These are phyloP conservation scores for Kalmanozyma brasiliensis DNA, from an alignment of 1,284 basidiomycete genomes.

Conservation along the genomic window DNA sequence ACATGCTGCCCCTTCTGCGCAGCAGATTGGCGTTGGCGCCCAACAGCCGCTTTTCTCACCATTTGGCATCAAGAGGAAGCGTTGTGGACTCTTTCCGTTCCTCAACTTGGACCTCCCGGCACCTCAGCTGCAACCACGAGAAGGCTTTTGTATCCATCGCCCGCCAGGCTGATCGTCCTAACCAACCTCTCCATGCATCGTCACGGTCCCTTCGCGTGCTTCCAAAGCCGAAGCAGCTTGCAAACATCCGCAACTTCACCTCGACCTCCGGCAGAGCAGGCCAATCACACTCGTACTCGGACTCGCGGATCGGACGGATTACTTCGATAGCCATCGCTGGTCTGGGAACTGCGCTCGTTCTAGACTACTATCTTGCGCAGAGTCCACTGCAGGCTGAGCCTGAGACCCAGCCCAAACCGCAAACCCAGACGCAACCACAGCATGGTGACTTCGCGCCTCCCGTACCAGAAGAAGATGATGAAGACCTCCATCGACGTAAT, in stretches of 20 bases:
- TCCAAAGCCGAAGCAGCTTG: background rate
- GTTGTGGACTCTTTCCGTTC: background rate
- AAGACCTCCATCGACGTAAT: slow-evolving; percentile 33
- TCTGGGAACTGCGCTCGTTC: slow-evolving; percentile 18
- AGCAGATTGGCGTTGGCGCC: slow-evolving; percentile 4
- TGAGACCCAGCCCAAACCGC: background rate
- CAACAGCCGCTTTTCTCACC: background rate
- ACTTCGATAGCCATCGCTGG: slow-evolving; percentile 32
- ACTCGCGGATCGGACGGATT: slow-evolving; percentile 7
- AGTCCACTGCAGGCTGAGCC: slow-evolving; percentile 23
- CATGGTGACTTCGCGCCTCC: slow-evolving; percentile 42
- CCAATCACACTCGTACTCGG: background rate
- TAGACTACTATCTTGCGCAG: slow-evolving; percentile 19
- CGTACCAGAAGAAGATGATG: slow-evolving; percentile 42
- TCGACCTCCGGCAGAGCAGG: background rate
- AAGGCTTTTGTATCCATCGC: background rate
- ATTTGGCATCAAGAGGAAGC: background rate
- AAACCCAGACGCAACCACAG: slow-evolving; percentile 1
- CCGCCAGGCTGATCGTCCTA: background rate
- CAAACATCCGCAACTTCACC: slow-evolving; percentile 6
- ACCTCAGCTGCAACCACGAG: background rate
- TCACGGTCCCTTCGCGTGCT: background rate
- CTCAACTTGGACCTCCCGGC: background rate
- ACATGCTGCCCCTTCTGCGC: slow-evolving; percentile 20
- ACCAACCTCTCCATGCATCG: background rate